These are phyloP conservation scores for Aspergillus bertholletiae DNA, from an alignment of 495 filamentous ascomycete genomes.

Conservation along the genomic window DNA sequence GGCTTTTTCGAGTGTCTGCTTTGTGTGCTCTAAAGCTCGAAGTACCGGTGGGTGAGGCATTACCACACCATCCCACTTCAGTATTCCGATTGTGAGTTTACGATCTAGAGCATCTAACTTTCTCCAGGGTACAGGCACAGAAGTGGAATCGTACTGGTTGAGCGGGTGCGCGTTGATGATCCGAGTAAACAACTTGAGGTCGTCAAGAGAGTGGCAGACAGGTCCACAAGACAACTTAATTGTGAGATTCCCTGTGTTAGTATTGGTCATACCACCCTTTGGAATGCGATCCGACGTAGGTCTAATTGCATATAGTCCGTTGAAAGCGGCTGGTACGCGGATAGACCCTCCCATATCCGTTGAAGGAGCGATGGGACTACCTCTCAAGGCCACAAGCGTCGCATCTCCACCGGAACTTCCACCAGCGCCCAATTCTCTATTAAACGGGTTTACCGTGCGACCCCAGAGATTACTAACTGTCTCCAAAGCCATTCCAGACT, in stretches of 20 bases:
- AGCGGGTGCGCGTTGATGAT: not conserved
- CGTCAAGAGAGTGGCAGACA: not conserved
- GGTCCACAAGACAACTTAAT: not conserved
- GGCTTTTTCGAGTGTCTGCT: not conserved
- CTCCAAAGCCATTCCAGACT: constrained; percentile 52
- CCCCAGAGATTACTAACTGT: constrained; percentile 55
- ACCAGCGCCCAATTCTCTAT: constrained; percentile 43
- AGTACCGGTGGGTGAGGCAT: not conserved
- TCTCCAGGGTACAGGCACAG: not conserved
- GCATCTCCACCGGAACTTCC: constrained; percentile 55
- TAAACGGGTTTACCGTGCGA: constrained; percentile 49
- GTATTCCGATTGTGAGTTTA: not conserved
- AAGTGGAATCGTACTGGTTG: not conserved
- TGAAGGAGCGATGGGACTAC: not conserved
- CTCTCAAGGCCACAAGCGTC: not conserved
- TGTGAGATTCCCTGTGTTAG: not conserved
- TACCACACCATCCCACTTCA: not conserved
- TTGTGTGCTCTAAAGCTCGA: not conserved
- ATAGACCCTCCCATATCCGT: constrained; percentile 45
- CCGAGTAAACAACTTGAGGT: not conserved
- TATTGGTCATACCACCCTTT: not conserved
- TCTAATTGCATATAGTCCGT: constrained; percentile 29
- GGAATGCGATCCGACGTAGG: not conserved
- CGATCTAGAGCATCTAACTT: not conserved
- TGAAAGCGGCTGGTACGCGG: constrained; percentile 27